These are phyloP conservation scores for Millerozyma miso DNA, from an alignment of 805 yeast genomes.

Conservation along the genomic window DNA sequence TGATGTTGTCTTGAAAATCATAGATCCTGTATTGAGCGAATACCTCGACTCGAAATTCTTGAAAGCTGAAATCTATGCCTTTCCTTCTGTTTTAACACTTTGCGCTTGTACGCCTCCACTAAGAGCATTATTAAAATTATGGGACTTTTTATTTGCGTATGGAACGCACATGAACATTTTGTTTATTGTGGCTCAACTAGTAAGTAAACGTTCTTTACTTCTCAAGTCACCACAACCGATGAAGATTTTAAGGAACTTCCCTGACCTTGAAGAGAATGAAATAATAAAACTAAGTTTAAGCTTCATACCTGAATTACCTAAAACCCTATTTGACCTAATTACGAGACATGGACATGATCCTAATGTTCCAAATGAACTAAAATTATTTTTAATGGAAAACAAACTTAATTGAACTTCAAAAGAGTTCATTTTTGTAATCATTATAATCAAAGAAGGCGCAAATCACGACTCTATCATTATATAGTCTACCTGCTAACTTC, in stretches of 20 bases:
- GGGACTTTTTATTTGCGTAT: conserved; percentile 91
- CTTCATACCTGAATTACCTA: conserved; percentile 72
- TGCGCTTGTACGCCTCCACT: conserved; percentile 89
- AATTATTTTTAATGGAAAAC: conserved; percentile 13
- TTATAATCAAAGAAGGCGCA: conserved; percentile 57
- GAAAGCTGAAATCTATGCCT: conserved; percentile 83
- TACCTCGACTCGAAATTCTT: conserved; percentile 59
- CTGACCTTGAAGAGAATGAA: conserved; percentile 65
- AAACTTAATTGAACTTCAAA: conserved; percentile 9
- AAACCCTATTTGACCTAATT: conserved; percentile 56
- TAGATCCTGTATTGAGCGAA: conserved; percentile 67
- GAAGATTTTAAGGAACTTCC: conserved; percentile 68
- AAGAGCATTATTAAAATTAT: conserved; percentile 64
- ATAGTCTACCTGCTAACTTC: conserved; percentile 60
- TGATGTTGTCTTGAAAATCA: conserved; percentile 65
- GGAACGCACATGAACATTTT: conserved; percentile 86
- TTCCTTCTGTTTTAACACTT: conserved; percentile 76
- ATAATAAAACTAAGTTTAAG: conserved; percentile 76
- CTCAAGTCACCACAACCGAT: conserved; percentile 65
- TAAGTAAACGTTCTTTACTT: conserved; percentile 61
- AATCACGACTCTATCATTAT: conserved; percentile 64
- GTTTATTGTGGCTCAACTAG: conserved; percentile 78
- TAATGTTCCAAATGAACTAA: conserved; percentile 33
- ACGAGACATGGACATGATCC: conserved; percentile 61
- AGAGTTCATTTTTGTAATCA: conserved; percentile 48